Conservation (phyloP, 306 rosid genomes). For the Quercus parvula region DNA sequence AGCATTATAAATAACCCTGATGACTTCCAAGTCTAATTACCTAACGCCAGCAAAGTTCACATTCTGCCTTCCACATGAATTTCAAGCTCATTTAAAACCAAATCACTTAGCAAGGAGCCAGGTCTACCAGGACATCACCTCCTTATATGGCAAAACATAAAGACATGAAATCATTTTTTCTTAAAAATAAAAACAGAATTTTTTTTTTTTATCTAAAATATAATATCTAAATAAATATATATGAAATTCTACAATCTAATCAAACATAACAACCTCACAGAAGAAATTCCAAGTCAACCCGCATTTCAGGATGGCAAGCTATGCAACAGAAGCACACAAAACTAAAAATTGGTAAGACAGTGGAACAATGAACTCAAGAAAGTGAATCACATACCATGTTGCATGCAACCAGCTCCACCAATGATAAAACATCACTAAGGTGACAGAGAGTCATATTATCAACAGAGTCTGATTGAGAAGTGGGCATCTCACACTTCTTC, state of each 20-base stretch:
- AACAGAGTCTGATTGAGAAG: constrained; percentile 26
- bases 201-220: background rate
- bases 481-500: constrained; percentile 29
- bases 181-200: background rate
- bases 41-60: background rate
- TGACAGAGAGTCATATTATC: constrained; percentile 26
- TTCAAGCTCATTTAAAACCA: background rate
- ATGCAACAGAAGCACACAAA: constrained; percentile 12
- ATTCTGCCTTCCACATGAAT: background rate
- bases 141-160: no score
- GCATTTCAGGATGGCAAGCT: background rate
- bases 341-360: constrained; percentile 5
- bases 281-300: background rate
- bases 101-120: background rate
- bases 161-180: background rate
- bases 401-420: constrained; percentile 77
- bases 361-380: constrained; percentile 17
- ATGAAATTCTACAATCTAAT: background rate
- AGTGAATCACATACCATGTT: constrained; percentile 52
- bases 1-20: background rate
- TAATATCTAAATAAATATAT: background rate
- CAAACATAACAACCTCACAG: background rate
- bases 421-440: constrained; percentile 56
- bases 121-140: no score
- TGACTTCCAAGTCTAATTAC: background rate